Conservation (phyloP, 805 yeast species). For the Myxozyma vanderwaltii region DNA sequence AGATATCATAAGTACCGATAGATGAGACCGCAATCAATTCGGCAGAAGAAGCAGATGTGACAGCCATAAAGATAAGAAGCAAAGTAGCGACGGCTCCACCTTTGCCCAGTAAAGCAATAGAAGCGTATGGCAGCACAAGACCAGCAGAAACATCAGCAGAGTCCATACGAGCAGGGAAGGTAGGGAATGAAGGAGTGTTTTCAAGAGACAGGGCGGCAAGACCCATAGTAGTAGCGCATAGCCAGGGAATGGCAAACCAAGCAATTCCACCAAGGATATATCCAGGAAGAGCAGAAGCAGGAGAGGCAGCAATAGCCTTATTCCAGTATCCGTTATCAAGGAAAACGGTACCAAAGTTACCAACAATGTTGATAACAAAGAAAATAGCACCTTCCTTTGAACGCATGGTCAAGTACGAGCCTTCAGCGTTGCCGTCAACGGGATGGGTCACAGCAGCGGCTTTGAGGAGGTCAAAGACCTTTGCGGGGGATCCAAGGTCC, state of each 20-base stretch:
- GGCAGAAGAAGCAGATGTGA: constrained; percentile 84
- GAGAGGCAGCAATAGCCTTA: constrained; percentile 50
- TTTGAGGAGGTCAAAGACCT: constrained; percentile 64
- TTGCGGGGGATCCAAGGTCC: constrained; percentile 77
- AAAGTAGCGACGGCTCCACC: constrained; percentile 83
- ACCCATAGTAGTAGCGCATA: constrained; percentile 43
- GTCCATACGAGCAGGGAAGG: constrained; percentile 67
- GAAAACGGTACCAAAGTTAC: constrained; percentile 44
- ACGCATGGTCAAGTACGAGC: constrained; percentile 85
- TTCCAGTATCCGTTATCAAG: constrained; percentile 45
- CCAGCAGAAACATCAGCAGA: constrained; percentile 73
- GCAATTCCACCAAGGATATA: constrained; percentile 52
- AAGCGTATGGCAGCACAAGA: constrained; percentile 61
- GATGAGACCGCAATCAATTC: constrained; percentile 83
- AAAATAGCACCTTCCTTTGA: constrained; percentile 86
- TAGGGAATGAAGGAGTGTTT: constrained; percentile 68
- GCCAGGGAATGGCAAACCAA: constrained; percentile 51
- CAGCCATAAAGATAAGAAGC: constrained; percentile 78
- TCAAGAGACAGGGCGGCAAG: constrained; percentile 56
- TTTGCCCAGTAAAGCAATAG: constrained; percentile 75
- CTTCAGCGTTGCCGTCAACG: constrained; percentile 75
- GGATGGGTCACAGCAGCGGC: constrained; percentile 68
- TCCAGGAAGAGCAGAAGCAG: constrained; percentile 48
- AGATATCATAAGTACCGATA: constrained; percentile 76
- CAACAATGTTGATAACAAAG: constrained; percentile 72